phyloP scores from a whole-genome alignment of 2,329 filamentous ascomycete genomes.

The Colletotrichum ledebouriae region DNA sequence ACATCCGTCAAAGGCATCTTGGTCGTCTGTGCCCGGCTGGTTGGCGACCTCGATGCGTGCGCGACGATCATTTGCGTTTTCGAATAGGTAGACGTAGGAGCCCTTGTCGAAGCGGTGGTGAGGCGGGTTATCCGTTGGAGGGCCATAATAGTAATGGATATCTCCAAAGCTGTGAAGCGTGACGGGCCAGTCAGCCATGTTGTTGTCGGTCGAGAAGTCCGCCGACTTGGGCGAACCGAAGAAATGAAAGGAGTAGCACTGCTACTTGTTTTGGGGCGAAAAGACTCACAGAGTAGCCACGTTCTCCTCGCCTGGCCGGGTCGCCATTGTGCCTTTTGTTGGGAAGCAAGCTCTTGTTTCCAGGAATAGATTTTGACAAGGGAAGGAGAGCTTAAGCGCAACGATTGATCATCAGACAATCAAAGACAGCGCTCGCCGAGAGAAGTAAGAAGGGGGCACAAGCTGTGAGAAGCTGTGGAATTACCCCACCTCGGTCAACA shows the following conservation, averaged over 20 bases:
- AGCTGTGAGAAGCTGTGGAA: conserved; percentile 7
- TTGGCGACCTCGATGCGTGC: conserved; percentile 84
- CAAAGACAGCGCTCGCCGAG: not conserved
- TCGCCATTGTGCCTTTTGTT: conserved; percentile 55
- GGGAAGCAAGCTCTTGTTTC: conserved; percentile 1
- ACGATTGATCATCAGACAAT: conserved; percentile 18
- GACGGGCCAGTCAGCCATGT: conserved; percentile 45
- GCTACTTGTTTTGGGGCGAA: not conserved
- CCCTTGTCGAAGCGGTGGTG: conserved; percentile 86
- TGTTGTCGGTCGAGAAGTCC: not conserved
- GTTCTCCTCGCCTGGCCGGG: conserved; percentile 63
- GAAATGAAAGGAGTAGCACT: conserved; percentile 1
- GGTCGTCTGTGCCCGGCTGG: conserved; percentile 78
- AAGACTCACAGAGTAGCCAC: conserved; percentile 64
- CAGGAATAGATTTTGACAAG: conserved; percentile 20
- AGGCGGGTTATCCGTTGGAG: conserved; percentile 75
- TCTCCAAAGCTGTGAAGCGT: conserved; percentile 74
- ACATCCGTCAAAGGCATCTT: conserved; percentile 85
- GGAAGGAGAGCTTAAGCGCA: conserved; percentile 8
- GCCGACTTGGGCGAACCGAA: not conserved
- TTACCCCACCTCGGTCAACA: conserved; percentile 40
- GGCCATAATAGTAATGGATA: conserved; percentile 82
- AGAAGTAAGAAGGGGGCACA: conserved; percentile 26
- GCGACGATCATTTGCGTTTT: conserved; percentile 75
- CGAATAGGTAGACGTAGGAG: conserved; percentile 85